Base-by-base conservation (phyloP, 1,284 basidiomycete species). In the Cryptococcus hybrid region DNA sequence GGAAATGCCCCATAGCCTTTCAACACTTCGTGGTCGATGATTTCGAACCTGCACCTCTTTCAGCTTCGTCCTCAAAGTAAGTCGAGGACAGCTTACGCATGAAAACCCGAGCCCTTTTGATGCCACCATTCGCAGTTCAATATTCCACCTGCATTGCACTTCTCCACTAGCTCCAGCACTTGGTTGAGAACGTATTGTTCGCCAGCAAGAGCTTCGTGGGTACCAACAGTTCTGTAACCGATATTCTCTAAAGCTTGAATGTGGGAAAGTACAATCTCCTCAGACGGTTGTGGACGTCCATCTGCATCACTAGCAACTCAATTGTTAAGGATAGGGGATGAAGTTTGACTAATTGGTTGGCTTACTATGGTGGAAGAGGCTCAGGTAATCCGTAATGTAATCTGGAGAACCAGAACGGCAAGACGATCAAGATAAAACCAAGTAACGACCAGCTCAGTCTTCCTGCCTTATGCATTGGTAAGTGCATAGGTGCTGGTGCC, bases 141-240 rank as follows among this genome's bases (percentile, higher is more conserved):
- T 59, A 87, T 80, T 39, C 79, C 80, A 82, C 78, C 60, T 35
- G 77, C 76, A 39, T 88, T 83, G 68, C 90, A 93, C 56, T 85
- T 74, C 24, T 76, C 73, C 65, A 84, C 80, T 30, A 92, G 74
- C 45, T 80, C 79, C 57, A 85, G 78, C 2, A 88, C 87, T 66
- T 88, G 83, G 47, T 82, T 76, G 18, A 88, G 71, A 80, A 96
- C 86, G 86, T 92, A 97, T 43, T 83, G 79, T 67, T 97, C 93
- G 5, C 89, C 92, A 35, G 85, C 77, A 0, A 90, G 86, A 78
- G 97, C 92, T 74, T 97, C 90, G 44, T 83, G 82, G 0, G 93
- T 95, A 0, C 95, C 95, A 13, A 96, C 90, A 0, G 90, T 95
- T 45, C 95, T 84, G 78, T 88, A 98, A 3, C 94, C 94, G 58